phyloP scores from a whole-genome alignment of 768 basidiomycete species.

The Tylopilus vinaceipallidus region DNA sequence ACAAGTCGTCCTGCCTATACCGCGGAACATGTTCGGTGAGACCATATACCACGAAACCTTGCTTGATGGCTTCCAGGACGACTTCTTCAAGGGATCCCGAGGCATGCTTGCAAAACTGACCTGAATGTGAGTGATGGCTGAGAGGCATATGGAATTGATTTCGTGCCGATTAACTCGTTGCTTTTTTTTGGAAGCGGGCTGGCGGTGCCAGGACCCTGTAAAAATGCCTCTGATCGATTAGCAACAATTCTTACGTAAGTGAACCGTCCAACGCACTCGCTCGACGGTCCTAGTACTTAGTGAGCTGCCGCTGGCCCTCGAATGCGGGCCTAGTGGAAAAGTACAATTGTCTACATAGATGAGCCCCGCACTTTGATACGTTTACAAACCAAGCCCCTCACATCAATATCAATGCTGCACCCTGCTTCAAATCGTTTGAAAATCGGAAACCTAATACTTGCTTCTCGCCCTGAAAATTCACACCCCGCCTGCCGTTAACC shows the following conservation, averaged over 20 bases:
- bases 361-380: conserved; percentile 27
- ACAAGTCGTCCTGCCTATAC: conserved; percentile 76
- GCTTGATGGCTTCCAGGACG: conserved; percentile 72
- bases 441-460: conserved; percentile 30
- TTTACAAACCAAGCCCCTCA: conserved; percentile 12
- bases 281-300: too few species aligned
- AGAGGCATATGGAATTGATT: conserved; percentile 46
- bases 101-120: conserved; percentile 92
- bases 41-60: conserved; percentile 80
- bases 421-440: conserved; percentile 23
- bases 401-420: conserved; percentile 14
- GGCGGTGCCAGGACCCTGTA: conserved; percentile 1
- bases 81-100: conserved; percentile 77
- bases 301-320: too few species aligned
- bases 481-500: conserved; percentile 16
- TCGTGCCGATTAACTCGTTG: background rate
- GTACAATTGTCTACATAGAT: conserved; percentile 1
- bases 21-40: conserved; percentile 93
- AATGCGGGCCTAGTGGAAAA: background rate
- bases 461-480: conserved; percentile 31
- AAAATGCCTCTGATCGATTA: background rate
- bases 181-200: background rate
- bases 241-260: conserved; percentile 19
- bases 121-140: conserved; percentile 90
- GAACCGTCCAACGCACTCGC: background rate